Evolutionary conservation across 2,329 filamentous ascomycete genomes (phyloP).

Genomic region (Fonsecaea pedrosoi): DNA sequence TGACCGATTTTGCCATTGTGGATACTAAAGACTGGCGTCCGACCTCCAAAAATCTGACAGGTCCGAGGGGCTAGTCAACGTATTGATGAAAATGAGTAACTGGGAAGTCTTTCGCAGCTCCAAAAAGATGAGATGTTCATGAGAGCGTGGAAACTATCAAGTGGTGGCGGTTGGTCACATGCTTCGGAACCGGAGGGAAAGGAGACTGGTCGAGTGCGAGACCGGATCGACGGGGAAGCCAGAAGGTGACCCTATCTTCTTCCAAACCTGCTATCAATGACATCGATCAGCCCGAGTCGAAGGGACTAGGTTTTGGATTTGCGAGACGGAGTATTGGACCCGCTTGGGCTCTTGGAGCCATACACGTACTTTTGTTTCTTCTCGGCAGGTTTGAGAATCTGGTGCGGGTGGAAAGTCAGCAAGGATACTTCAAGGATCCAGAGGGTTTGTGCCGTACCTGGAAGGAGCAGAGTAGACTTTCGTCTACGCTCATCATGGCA

Average conservation of each 20-base stretch:
- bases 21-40: conserved; percentile 16
- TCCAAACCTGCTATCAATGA: conserved; percentile 85
- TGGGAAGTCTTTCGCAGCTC: conserved; percentile 22
- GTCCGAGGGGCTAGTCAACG: conserved; percentile 20
- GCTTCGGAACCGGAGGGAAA: conserved; percentile 24
- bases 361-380: conserved; percentile 99
- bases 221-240: conserved; percentile 32
- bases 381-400: conserved; percentile 99
- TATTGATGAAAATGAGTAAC: conserved; percentile 26
- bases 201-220: conserved; percentile 25
- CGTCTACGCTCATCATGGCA: conserved; percentile 99
- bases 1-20: conserved; percentile 13
- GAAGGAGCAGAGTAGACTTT: conserved; percentile 98
- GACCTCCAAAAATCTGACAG: not conserved
- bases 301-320: conserved; percentile 70
- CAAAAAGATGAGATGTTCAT: conserved; percentile 25
- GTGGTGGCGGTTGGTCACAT: conserved; percentile 21
- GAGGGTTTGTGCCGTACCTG: conserved; percentile 67
- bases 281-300: conserved; percentile 63
- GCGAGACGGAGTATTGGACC: conserved; percentile 72
- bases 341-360: conserved; percentile 72
- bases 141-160: conserved; percentile 22
- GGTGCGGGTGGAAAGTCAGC: conserved; percentile 26
- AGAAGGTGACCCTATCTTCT: conserved; percentile 70
- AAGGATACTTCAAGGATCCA: not conserved